Conservation (phyloP, 805 yeast species). For the Candida quercuum region DNA sequence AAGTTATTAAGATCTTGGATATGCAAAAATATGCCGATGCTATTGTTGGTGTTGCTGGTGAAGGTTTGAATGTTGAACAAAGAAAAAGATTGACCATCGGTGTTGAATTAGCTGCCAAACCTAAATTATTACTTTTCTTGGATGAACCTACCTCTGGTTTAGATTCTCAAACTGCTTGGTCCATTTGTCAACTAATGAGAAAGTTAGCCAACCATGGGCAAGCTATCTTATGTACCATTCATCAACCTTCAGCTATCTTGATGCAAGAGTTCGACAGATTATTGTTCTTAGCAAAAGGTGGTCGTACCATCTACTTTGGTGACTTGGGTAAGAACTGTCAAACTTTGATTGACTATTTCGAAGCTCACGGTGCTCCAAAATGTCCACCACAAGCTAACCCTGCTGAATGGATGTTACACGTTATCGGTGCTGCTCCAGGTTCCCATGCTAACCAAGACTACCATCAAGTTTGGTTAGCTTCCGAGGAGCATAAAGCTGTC, state of each 20-base stretch:
- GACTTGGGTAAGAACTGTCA: constrained; percentile 57
- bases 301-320: constrained; percentile 72
- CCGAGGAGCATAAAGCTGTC: constrained; percentile 55
- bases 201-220: constrained; percentile 56
- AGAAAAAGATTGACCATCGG: constrained; percentile 63
- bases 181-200: constrained; percentile 56
- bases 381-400: constrained; percentile 74
- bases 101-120: constrained; percentile 63
- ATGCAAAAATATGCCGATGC: constrained; percentile 66
- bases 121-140: constrained; percentile 51
- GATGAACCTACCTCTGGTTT: constrained; percentile 70
- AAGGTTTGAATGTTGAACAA: constrained; percentile 60
- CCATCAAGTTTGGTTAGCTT: constrained; percentile 71
- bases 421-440: constrained; percentile 81
- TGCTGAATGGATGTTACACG: constrained; percentile 90
- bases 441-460: constrained; percentile 69
- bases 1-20: constrained; percentile 56
- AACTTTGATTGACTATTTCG: constrained; percentile 61
- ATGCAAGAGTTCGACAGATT: constrained; percentile 75
- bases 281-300: constrained; percentile 64
- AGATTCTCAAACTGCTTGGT: constrained; percentile 67
- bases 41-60: constrained; percentile 69
- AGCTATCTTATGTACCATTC: constrained; percentile 70
- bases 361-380: constrained; percentile 53
- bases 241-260: constrained; percentile 80